These are phyloP conservation scores for Nevesoporus exiguus DNA, from an alignment of 768 basidiomycete genomes.

Conservation along the genomic window DNA sequence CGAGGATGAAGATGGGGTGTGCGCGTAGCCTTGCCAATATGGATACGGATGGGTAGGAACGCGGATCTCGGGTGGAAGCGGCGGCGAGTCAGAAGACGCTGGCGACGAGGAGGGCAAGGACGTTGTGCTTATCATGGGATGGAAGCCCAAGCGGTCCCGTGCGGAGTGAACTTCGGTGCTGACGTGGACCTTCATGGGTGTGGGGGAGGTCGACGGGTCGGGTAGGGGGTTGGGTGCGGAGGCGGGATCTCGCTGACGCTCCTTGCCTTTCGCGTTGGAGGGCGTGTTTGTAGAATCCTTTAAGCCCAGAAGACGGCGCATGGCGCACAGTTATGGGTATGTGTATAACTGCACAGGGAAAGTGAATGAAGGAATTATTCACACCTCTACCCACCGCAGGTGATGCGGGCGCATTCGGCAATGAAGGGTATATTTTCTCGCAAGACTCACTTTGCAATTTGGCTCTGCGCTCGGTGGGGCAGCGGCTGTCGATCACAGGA, in stretches of 20 bases:
- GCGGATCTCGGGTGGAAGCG: constrained; percentile 32
- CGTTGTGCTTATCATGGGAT: constrained; percentile 21
- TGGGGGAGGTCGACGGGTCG: background rate
- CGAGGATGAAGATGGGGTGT: constrained; percentile 30
- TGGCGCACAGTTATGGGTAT: constrained; percentile 14
- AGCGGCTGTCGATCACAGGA: constrained; percentile 7
- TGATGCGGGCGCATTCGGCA: constrained; percentile 10
- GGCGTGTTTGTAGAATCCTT: constrained; percentile 19
- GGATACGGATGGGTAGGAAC: constrained; percentile 34
- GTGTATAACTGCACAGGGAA: constrained; percentile 13
- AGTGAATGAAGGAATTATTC: constrained; percentile 12
- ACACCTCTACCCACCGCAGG: constrained; percentile 18
- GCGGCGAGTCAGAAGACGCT: constrained; percentile 15
- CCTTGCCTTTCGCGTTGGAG: constrained; percentile 26
- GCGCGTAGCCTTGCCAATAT: constrained; percentile 33
- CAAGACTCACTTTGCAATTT: constrained; percentile 14
- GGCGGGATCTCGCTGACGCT: constrained; percentile 16
- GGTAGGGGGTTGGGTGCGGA: constrained; percentile 3
- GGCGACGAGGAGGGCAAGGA: constrained; percentile 17
- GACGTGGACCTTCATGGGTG: constrained; percentile 27
- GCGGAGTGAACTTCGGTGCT: constrained; percentile 29
- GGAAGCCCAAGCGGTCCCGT: constrained; percentile 12
- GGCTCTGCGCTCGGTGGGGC: background rate
- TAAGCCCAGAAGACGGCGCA: constrained; percentile 32
- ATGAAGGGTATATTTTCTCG: constrained; percentile 1